These are phyloP conservation scores for Penicillium cosmopolitanum DNA, from an alignment of 495 filamentous ascomycete species.

Conservation along the genomic window DNA sequence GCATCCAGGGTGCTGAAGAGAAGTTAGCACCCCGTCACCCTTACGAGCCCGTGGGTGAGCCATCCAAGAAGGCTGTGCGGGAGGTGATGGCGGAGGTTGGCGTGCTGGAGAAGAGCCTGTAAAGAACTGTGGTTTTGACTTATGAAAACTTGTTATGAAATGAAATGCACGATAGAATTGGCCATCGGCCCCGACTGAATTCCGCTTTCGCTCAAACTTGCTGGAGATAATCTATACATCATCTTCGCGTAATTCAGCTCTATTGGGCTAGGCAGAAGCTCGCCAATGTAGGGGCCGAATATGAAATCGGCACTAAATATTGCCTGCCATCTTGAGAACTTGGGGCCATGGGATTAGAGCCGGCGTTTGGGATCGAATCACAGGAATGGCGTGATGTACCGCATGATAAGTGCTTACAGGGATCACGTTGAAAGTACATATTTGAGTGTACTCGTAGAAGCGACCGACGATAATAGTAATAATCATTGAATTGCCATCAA, in stretches of 20 bases:
- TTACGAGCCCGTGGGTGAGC: conserved; percentile 53
- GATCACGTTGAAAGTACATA: too few species aligned
- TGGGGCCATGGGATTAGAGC: neutral
- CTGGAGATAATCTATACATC: too few species aligned
- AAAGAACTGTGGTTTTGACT: neutral
- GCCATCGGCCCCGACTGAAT: too few species aligned
- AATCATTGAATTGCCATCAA: neutral
- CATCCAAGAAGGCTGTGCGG: conserved; percentile 49
- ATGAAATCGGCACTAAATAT: neutral
- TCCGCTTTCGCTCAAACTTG: too few species aligned
- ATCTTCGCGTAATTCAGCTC: neutral
- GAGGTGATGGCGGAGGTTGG: conserved; percentile 44
- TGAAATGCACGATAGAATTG: conserved; percentile 3
- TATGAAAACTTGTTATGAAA: conserved; percentile 3
- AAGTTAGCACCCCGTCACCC: conserved; percentile 56
- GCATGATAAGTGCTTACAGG: too few species aligned
- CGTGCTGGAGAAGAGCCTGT: conserved; percentile 23
- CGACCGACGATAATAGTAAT: neutral
- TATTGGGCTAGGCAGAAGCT: neutral
- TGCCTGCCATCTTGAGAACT: neutral
- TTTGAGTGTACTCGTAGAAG: too few species aligned
- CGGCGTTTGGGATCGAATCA: too few species aligned
- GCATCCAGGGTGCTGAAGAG: conserved; percentile 22
- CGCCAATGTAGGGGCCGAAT: neutral
- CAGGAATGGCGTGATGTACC: too few species aligned